These are phyloP conservation scores for Petunia secreta DNA, from an alignment of 257 asterid genomes.

Conservation along the genomic window DNA sequence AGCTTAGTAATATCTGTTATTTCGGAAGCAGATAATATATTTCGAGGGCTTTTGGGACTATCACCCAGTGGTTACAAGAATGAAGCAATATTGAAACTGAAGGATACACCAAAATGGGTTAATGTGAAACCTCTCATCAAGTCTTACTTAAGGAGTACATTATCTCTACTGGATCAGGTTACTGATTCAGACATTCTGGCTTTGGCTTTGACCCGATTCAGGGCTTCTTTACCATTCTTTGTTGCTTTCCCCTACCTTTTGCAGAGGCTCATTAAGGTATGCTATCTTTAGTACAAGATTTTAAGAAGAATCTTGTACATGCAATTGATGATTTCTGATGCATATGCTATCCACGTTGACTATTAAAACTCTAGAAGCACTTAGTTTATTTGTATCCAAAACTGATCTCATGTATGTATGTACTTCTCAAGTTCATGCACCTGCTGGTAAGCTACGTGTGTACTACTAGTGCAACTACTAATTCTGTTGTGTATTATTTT, in stretches of 20 bases:
- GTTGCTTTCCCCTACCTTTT: conserved; percentile 73
- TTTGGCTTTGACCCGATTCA: conserved; percentile 65
- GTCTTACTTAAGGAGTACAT: conserved; percentile 80
- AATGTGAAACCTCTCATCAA: conserved; percentile 64
- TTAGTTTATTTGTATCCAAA: not conserved
- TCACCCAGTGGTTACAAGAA: conserved; percentile 56
- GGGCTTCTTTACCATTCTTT: conserved; percentile 67
- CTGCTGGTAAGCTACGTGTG: not conserved
- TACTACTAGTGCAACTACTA: not conserved
- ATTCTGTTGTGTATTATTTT: conserved; percentile 14
- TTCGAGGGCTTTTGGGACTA: conserved; percentile 62
- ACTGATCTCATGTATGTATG: not conserved
- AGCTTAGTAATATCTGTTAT: conserved; percentile 60
- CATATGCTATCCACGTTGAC: conserved; percentile 22
- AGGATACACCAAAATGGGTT: conserved; percentile 65
- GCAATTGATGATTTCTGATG: not conserved
- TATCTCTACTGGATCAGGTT: conserved; percentile 78
- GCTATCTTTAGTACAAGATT: conserved; percentile 10
- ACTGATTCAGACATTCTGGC: conserved; percentile 75
- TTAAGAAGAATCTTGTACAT: not conserved
- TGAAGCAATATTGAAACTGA: conserved; percentile 56
- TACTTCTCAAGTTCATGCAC: not conserved
- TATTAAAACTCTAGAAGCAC: not conserved
- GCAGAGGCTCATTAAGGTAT: conserved; percentile 77
- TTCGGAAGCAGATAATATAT: conserved; percentile 66